These are phyloP conservation scores for Cladosporium sp. DNA, from an alignment of 2,329 filamentous ascomycete species.

Conservation along the genomic window DNA sequence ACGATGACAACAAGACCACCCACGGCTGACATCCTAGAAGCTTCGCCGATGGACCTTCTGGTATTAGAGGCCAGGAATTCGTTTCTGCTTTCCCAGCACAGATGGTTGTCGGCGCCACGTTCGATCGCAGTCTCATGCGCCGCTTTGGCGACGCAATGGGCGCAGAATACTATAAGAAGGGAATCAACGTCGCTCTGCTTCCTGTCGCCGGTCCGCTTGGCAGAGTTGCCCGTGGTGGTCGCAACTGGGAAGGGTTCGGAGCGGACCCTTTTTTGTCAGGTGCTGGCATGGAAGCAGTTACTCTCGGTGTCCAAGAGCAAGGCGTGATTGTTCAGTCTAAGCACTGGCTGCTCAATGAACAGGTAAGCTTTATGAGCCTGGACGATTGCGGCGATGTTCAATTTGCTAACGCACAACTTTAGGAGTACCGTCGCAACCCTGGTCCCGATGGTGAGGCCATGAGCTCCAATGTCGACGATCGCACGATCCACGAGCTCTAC, in stretches of 20 bases:
- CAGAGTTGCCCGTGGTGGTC: conserved; percentile 17
- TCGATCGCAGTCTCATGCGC: conserved; percentile 67
- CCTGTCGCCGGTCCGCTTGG: conserved; percentile 40
- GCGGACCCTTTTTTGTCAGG: conserved; percentile 63
- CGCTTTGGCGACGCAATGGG: conserved; percentile 40
- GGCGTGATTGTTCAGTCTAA: conserved; percentile 35
- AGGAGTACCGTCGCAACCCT: conserved; percentile 8
- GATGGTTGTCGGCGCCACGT: conserved; percentile 80
- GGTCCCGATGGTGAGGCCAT: conserved; percentile 21
- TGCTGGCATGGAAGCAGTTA: conserved; percentile 49
- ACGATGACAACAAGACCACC: conserved; percentile 35
- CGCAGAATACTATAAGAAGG: conserved; percentile 27
- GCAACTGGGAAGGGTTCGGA: conserved; percentile 60
- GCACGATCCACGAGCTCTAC: conserved; percentile 30
- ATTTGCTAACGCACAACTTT: neutral
- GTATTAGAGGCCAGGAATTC: conserved; percentile 30
- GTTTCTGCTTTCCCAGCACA: conserved; percentile 74
- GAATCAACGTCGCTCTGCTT: conserved; percentile 60
- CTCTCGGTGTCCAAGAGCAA: conserved; percentile 50
- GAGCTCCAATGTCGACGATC: conserved; percentile 34
- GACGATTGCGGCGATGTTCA: neutral
- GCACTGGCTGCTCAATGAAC: conserved; percentile 17
- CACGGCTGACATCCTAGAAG: conserved; percentile 54
- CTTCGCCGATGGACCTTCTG: conserved; percentile 74
- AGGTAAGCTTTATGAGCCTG: neutral